These are phyloP conservation scores for Dictyostelium purpureum DNA, from an alignment of 78 protist species.

Conservation along the genomic window DNA sequence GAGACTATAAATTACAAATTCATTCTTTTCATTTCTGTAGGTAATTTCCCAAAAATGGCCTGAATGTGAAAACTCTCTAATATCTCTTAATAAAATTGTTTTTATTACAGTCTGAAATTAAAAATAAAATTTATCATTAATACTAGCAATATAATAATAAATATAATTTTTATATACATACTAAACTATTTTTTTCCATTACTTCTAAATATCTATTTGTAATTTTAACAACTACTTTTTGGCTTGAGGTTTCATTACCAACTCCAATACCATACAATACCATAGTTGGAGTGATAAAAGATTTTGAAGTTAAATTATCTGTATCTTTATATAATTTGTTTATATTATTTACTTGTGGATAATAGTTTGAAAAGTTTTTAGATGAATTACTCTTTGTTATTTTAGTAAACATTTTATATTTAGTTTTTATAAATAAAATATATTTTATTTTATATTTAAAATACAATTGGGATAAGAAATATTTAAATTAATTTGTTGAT, in stretches of 20 bases:
- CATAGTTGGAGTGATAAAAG: not conserved
- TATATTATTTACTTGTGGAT: too few relatives aligned
- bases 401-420: too few relatives aligned
- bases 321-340: slow-evolving; percentile 14
- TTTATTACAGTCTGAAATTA: not conserved
- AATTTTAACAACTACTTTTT: not conserved
- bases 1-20: not conserved
- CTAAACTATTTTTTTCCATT: not conserved
- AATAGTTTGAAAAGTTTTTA: too few relatives aligned
- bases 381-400: too few relatives aligned
- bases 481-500: too few relatives aligned
- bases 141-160: too few relatives aligned
- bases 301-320: not conserved
- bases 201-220: not conserved
- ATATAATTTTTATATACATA: not conserved
- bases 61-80: not conserved
- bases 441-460: too few relatives aligned
- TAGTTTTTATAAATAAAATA: too few relatives aligned
- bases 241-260: not conserved
- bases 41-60: not conserved
- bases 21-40: not conserved
- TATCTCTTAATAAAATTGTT: not conserved
- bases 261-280: not conserved
- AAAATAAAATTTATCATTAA: not conserved
- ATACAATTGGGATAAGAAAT: too few relatives aligned